These are phyloP conservation scores for Tothia fuscella DNA, from an alignment of 2,329 filamentous ascomycete species.

Conservation along the genomic window DNA sequence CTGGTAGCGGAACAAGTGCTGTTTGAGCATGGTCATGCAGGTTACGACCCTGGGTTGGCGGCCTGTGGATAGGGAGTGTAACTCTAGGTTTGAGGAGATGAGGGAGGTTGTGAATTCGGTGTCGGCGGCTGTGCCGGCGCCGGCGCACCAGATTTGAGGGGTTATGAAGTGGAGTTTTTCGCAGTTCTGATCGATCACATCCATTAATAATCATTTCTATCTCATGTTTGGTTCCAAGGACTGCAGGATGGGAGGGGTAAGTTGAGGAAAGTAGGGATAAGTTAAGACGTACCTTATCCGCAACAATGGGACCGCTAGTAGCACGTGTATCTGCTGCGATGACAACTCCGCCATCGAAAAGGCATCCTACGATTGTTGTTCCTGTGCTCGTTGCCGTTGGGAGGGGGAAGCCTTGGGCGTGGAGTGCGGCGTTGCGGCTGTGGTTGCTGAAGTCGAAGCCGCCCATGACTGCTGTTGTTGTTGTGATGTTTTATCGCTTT, in stretches of 20 bases:
- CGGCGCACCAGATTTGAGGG: slow-evolving; percentile 98
- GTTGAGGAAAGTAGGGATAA: neutral
- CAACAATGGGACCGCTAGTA: slow-evolving; percentile 93
- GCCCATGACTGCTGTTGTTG: slow-evolving; percentile 57
- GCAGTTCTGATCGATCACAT: slow-evolving; percentile 56
- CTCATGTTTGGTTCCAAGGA: slow-evolving; percentile 12
- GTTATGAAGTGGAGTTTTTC: slow-evolving; percentile 99
- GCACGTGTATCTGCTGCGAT: slow-evolving; percentile 98
- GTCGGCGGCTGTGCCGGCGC: slow-evolving; percentile 93
- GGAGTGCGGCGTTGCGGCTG: slow-evolving; percentile 94
- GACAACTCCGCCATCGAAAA: slow-evolving; percentile 93
- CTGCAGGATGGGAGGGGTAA: slow-evolving; percentile 11
- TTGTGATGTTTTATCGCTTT: neutral
- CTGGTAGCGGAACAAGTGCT: slow-evolving; percentile 97
- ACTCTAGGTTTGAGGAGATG: slow-evolving; percentile 96
- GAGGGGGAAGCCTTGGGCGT: slow-evolving; percentile 83
- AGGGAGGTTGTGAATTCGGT: slow-evolving; percentile 98
- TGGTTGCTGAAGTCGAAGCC: slow-evolving; percentile 99
- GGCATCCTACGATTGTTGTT: slow-evolving; percentile 96
- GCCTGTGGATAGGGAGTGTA: slow-evolving; percentile 91
- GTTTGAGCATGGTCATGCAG: slow-evolving; percentile 99
- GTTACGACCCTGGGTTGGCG: slow-evolving; percentile 95
- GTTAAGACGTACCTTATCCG: slow-evolving; percentile 62
- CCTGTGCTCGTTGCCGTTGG: slow-evolving; percentile 98
- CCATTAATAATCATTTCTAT: neutral